Evolutionary conservation across 148 eudicot genomes (phyloP).

Genomic region (Nepenthes gracilis): DNA sequence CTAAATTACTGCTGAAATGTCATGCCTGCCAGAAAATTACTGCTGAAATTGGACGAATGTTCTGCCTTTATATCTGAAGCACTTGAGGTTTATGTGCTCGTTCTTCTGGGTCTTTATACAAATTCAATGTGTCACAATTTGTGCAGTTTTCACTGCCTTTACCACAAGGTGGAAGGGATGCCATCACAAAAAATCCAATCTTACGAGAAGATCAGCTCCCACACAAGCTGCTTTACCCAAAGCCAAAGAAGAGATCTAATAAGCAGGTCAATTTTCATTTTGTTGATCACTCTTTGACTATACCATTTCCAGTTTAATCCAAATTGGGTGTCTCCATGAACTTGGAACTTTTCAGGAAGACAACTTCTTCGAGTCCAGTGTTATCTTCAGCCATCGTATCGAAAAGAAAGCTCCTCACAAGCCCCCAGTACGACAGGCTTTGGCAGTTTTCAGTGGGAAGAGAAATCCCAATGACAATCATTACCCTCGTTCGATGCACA

Average conservation of each 20-base stretch:
- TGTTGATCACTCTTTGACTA: too few species aligned
- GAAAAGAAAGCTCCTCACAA: too few species aligned
- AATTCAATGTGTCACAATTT: too few species aligned
- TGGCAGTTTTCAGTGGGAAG: too few species aligned
- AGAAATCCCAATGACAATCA: too few species aligned
- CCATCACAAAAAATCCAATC: constrained; percentile 73
- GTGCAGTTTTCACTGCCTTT: constrained; percentile 78
- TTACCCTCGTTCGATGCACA: too few species aligned
- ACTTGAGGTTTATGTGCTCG: constrained; percentile 78
- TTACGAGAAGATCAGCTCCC: constrained; percentile 91
- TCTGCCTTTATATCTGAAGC: constrained; percentile 95
- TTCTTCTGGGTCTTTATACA: constrained; percentile 36
- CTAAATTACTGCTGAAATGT: constrained; percentile 83
- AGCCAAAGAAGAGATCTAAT: constrained; percentile 56
- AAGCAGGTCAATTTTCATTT: constrained; percentile 28
- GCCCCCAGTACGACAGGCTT: too few species aligned
- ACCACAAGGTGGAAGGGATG: constrained; percentile 93
- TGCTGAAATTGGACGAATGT: constrained; percentile 64
- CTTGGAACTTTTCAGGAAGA: too few species aligned
- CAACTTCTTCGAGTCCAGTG: too few species aligned
- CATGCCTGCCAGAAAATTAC: constrained; percentile 91
- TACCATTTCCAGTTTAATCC: too few species aligned
- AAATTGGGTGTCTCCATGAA: too few species aligned
- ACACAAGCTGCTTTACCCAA: constrained; percentile 40
- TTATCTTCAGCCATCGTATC: too few species aligned